Evolutionary conservation across 1,284 basidiomycete genomes (phyloP).

Genomic region (Ganoderma resinaceum): DNA sequence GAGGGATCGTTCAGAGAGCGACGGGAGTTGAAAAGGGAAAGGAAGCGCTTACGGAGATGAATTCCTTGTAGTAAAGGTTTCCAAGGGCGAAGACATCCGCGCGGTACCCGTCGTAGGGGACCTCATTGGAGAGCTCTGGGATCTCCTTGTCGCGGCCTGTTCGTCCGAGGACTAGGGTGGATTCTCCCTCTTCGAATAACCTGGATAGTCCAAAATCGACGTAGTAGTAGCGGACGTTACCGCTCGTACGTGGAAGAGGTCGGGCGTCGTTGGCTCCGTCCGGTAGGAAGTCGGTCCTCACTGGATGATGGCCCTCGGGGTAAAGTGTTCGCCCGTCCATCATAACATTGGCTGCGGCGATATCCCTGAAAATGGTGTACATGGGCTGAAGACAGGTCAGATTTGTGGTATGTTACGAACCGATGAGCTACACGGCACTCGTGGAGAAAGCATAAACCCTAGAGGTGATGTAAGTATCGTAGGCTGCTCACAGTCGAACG

Average conservation of each 20-base stretch:
- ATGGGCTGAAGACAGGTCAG: neutral
- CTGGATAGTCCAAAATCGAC: constrained; percentile 39
- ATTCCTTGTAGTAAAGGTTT: constrained; percentile 25
- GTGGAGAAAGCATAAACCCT: constrained; percentile 40
- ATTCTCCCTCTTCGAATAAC: constrained; percentile 16
- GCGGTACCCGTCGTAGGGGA: constrained; percentile 40
- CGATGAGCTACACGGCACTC: constrained; percentile 36
- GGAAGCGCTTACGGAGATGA: neutral
- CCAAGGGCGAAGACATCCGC: constrained; percentile 40
- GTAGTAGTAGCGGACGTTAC: constrained; percentile 35
- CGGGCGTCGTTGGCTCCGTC: constrained; percentile 20
- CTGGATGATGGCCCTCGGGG: constrained; percentile 38
- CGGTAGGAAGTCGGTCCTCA: constrained; percentile 4
- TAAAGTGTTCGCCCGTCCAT: constrained; percentile 38
- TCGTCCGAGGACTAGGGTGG: constrained; percentile 20
- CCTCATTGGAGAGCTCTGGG: constrained; percentile 37
- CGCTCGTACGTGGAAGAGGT: constrained; percentile 11
- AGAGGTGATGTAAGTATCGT: neutral
- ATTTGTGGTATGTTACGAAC: constrained; percentile 10
- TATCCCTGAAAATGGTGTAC: constrained; percentile 30
- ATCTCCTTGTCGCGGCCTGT: constrained; percentile 35
- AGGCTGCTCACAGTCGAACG: neutral
- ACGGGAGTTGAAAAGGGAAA: neutral
- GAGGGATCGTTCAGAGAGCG: neutral
- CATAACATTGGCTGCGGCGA: constrained; percentile 38